A percentile compares a stretch with the other conserved stretches of the same genome.
Evolutionary conservation across 257 asterid species (phyloP).

Genomic region (Euphrasia confusa): DNA sequence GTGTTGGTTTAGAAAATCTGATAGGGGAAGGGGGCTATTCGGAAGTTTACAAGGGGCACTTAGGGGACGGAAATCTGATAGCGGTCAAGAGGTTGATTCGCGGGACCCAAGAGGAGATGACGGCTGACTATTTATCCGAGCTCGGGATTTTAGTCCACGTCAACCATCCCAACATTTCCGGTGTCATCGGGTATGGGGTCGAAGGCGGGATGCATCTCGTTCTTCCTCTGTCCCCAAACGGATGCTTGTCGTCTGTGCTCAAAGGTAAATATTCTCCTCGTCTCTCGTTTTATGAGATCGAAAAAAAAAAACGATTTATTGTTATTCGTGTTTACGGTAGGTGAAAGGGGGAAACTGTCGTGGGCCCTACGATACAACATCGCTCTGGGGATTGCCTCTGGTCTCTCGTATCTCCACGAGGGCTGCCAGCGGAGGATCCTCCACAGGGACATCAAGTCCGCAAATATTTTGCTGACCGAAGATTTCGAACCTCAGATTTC

Average conservation of each 20-base stretch:
- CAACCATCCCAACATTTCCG: constrained; percentile 79
- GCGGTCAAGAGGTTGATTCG: constrained; percentile 80
- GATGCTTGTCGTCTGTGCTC: constrained; percentile 76
- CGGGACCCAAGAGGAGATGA: constrained; percentile 90
- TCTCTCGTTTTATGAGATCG: constrained; percentile 1
- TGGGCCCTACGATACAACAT: constrained; percentile 63
- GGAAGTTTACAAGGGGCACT: constrained; percentile 84
- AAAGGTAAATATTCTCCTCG: constrained; percentile 36
- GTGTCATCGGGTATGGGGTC: constrained; percentile 85
- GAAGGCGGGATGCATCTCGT: constrained; percentile 99
- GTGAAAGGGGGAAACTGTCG: constrained; percentile 44
- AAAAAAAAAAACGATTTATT: no score
- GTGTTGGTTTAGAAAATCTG: constrained; percentile 48
- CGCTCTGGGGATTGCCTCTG: constrained; percentile 76
- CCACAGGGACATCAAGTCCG: constrained; percentile 91
- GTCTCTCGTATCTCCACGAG: constrained; percentile 87
- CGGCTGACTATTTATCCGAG: constrained; percentile 81
- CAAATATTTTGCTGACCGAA: constrained; percentile 82
- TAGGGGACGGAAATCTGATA: constrained; percentile 66
- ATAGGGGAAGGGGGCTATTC: constrained; percentile 97
- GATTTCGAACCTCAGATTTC: constrained; percentile 89
- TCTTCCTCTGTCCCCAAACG: constrained; percentile 91
- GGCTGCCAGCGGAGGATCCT: constrained; percentile 91
- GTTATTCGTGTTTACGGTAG: constrained; percentile 23
- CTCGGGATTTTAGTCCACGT: constrained; percentile 97